Percentiles rank a stretch among this genome's conserved stretches.
Evolutionary conservation across 2,329 filamentous ascomycete species (phyloP).

Genomic region (Fusarium annulatum): DNA sequence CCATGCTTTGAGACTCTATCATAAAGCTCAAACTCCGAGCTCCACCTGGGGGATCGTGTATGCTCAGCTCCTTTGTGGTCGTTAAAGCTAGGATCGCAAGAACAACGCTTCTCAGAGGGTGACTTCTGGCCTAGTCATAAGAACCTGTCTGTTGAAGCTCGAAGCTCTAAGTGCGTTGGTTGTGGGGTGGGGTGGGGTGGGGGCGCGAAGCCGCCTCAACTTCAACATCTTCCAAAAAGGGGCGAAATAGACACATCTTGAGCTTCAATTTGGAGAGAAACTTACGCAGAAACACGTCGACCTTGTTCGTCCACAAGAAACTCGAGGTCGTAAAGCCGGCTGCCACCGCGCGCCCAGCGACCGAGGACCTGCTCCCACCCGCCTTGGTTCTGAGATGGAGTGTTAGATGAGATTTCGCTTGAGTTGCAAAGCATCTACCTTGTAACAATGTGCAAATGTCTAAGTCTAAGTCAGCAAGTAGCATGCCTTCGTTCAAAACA

Average conservation of each 20-base stretch:
- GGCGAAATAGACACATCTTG: constrained; percentile 36
- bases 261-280: neutral
- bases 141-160: neutral
- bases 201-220: neutral
- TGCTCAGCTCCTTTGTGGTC: neutral
- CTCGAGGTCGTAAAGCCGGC: constrained; percentile 1
- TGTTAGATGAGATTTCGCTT: too few relatives aligned
- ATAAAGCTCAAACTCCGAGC: neutral
- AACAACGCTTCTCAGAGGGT: neutral
- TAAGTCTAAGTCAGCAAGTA: neutral
- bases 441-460: constrained; percentile 80
- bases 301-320: constrained; percentile 60
- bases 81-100: neutral
- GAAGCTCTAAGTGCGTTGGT: neutral
- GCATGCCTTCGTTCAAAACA: too few relatives aligned
- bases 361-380: constrained; percentile 85
- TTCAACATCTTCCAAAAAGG: neutral
- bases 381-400: constrained; percentile 63
- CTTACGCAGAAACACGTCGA: constrained; percentile 29
- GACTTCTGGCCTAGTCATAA: neutral
- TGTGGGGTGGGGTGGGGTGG: neutral
- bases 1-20: neutral
- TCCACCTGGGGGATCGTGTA: fast-evolving
- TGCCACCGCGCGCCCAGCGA: constrained; percentile 63
- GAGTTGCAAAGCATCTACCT: too few relatives aligned